Evolutionary conservation across 139 green algal genomes (phyloP), one percentile per base, ranked within the genome.

Genomic region (Chlamydomonas sphaeroides): DNA sequence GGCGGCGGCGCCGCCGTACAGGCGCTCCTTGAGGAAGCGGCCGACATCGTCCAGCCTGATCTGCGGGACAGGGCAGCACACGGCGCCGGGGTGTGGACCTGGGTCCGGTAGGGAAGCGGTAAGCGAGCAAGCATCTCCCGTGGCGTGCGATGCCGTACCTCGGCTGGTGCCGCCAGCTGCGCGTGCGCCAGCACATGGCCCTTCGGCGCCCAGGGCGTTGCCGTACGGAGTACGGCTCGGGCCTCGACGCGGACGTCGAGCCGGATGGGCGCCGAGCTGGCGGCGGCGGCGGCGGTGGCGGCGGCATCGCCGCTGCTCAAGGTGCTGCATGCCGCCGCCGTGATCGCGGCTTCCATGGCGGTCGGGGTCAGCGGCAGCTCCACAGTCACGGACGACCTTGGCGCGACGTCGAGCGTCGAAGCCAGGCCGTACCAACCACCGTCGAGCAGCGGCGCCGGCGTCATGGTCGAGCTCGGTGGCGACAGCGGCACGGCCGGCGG

Each of bases 191-290:
- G 81, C 38, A 92, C 79, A 83, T 94, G 91, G 0, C 90, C 91
- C 74, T 75, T 68, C 68, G 35, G 4, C 0, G 91, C 91, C 92
- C 92, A 95, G 30, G 45, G n/a, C 0, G 56, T 62, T 39, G 84
- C 74, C 1, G 18, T 26, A 6, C 63, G 41, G 42, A 95, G 81
- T 41, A 87, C 30, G 0, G 85, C 92, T 7, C 89, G 74, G 11
- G 93, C 68, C 71, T 96, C 90, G 53, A 97, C 32, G 20, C 86
- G 8, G 10, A 76, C 57, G 45, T 95, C 88, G 14, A 59, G 7
- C 48, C 65, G n/a, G 35, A 80, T 18, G 17, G 56, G 69, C 42
- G 32, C 32, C 28, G 21, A n/a, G n/a, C n/a, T n/a, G n/a, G n/a
- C n/a, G n/a, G n/a, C n/a, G n/a, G n/a, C n/a, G n/a, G n/a, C n/a